phyloP scores from a whole-genome alignment of 2,329 filamentous ascomycete genomes.

The Alternaria sp. region DNA sequence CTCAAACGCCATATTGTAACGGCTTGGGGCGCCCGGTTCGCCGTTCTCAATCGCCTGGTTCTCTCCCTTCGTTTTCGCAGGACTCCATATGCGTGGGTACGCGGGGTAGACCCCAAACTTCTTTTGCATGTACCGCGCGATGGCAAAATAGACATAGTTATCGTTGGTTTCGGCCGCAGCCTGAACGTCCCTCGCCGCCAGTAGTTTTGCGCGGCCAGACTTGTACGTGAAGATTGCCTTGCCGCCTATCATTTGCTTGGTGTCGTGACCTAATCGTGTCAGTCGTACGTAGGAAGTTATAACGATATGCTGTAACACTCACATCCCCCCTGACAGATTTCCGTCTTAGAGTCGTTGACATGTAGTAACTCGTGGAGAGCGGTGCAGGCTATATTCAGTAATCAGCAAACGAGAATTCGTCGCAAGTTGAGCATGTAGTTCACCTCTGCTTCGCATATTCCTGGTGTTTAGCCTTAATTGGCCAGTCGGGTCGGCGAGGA shows the following conservation, averaged over 20 bases:
- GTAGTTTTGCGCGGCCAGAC: neutral
- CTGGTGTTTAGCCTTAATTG: too few relatives aligned
- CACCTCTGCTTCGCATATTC: too few relatives aligned
- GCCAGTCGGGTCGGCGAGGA: too few relatives aligned
- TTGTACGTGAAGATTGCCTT: too few relatives aligned
- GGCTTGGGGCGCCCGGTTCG: neutral
- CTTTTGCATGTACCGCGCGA: neutral
- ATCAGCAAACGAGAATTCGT: too few relatives aligned
- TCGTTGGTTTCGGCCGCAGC: neutral
- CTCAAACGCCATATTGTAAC: too few relatives aligned
- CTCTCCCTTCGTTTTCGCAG: rapidly evolving
- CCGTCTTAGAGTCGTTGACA: too few relatives aligned
- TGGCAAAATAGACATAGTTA: neutral
- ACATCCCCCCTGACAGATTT: too few relatives aligned
- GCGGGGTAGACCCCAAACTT: rapidly evolving
- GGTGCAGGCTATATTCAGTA: too few relatives aligned
- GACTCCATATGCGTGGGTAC: neutral
- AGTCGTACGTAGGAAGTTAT: neutral
- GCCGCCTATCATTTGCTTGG: neutral
- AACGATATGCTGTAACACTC: too few relatives aligned
- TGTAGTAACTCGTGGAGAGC: too few relatives aligned
- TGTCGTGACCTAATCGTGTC: neutral
- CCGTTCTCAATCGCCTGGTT: rapidly evolving
- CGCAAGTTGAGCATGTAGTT: too few relatives aligned
- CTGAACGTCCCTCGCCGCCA: neutral